Conservation (phyloP, 768 basidiomycete genomes). For the Coprinellus aureogranulatus region DNA sequence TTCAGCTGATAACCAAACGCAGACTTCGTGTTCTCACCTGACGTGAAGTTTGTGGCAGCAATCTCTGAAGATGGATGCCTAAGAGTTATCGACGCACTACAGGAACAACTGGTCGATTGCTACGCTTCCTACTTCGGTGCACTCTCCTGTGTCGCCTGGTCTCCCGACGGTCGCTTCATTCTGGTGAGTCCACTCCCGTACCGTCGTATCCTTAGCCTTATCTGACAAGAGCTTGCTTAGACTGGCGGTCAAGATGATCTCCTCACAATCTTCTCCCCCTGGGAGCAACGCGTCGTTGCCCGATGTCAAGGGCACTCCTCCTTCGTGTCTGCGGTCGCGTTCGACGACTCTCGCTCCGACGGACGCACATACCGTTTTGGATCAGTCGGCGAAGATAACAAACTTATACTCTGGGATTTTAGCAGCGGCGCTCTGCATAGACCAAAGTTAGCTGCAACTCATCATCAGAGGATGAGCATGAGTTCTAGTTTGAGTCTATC, state of each 20-base stretch:
- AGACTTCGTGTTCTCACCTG: constrained; percentile 94
- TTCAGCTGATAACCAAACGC: not conserved
- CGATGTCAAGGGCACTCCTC: constrained; percentile 97
- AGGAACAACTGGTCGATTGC: constrained; percentile 91
- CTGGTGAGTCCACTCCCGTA: constrained; percentile 45
- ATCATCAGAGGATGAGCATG: constrained; percentile 74
- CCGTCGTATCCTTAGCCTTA: constrained; percentile 7
- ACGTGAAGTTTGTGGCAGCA: constrained; percentile 85
- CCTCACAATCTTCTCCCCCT: constrained; percentile 89
- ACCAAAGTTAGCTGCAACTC: constrained; percentile 69
- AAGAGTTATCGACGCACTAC: constrained; percentile 83
- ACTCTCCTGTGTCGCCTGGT: constrained; percentile 89
- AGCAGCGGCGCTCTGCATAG: constrained; percentile 87
- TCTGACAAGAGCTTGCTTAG: constrained; percentile 39
- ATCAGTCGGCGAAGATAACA: constrained; percentile 96
- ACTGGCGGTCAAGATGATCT: constrained; percentile 98
- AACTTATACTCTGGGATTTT: constrained; percentile 93
- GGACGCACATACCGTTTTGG: constrained; percentile 91
- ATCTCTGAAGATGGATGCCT: constrained; percentile 92
- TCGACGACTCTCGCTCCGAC: constrained; percentile 87
- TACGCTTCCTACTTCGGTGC: constrained; percentile 95
- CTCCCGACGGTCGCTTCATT: constrained; percentile 92
- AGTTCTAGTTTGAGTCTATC: constrained; percentile 76
- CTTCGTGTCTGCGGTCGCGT: constrained; percentile 85
- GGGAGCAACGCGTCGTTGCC: constrained; percentile 91